Base-by-base conservation (phyloP, 108 stramenopile species). In the Stephanodiscus triporus region DNA sequence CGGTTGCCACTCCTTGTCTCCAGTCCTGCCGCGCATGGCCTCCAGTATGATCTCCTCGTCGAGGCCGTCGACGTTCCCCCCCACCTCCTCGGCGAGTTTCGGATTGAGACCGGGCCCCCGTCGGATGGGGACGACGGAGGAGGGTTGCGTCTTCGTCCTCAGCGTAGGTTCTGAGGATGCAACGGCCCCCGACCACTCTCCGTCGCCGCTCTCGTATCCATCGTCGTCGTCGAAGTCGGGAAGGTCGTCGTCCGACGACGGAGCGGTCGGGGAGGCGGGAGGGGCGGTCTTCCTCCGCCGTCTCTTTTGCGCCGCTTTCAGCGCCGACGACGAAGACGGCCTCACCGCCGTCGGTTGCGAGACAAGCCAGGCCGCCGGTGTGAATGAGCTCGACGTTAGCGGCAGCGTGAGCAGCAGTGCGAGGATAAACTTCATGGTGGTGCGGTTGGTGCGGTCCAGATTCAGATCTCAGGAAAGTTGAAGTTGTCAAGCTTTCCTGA, bases 191-290 rank as follows among this genome's bases (percentile, higher is more conserved):
- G 48, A 86, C 70, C 42, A 42, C 50, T 36, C 26, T 9, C 22
- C 66, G 54, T 14, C 23, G 29, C 20, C 69, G 75, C 29, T 42
- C 58, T 20, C 54, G 14, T 45, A 66, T 24, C 85, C 76, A 50
- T 83, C 87, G 8, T 57, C 85, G 40, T 88, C 36, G 47, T 91
- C 90, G 77, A 94, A 94, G 14, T 94, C 92, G 27, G 92, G 92
- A 20, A 94, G 73, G 17, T 89, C 89, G 37, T 77, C 77, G 14
- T 34, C 22, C 20, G 47, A 42, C 23, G 58, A 45, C 34, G 63
- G 17, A 10, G 56, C n/a, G 6, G 51, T 27, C 23, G 79, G 63
- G 57, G 63, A 63, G 3, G 60, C 19, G 5, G 60, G 37, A 43
- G 34, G n/a, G 13, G 34, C 32, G 13, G 60, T 61, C 70, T 80